A percentile compares a stretch with the other conserved stretches of the same genome.
Evolutionary conservation across 768 basidiomycete species (phyloP).

Genomic region (Tylopilus rubrobrunneus): DNA sequence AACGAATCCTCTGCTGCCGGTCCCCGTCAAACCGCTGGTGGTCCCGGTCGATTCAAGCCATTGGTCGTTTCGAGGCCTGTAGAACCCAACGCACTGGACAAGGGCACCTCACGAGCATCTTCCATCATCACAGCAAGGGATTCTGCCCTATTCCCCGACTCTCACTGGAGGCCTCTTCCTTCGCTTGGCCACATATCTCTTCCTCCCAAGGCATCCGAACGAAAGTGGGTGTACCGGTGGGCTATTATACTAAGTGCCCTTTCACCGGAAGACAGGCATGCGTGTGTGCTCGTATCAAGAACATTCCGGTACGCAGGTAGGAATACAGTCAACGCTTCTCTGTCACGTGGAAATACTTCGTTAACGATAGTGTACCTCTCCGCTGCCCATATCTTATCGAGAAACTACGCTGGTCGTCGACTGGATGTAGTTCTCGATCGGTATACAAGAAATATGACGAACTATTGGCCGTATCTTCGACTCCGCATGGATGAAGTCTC

Average conservation of each 20-base stretch:
- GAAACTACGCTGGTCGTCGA: conserved; percentile 48
- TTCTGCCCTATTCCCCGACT: background rate
- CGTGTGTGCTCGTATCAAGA: conserved; percentile 53
- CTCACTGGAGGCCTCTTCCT: conserved; percentile 1
- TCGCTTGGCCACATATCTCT: conserved; percentile 42
- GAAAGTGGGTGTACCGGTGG: conserved; percentile 50
- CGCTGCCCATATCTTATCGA: conserved; percentile 45
- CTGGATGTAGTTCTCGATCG: conserved; percentile 36
- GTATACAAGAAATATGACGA: conserved; percentile 45
- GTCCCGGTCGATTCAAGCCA: conserved; percentile 17
- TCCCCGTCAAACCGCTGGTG: background rate
- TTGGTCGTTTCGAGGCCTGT: background rate
- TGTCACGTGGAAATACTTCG: background rate
- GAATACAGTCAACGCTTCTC: background rate
- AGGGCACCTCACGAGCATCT: background rate
- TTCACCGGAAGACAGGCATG: conserved; percentile 38
- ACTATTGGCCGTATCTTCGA: conserved; percentile 72
- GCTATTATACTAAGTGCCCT: conserved; percentile 53
- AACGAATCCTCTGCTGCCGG: background rate
- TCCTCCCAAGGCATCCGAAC: conserved; percentile 57
- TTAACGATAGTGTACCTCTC: conserved; percentile 55
- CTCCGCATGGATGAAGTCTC: conserved; percentile 44
- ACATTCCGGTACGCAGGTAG: conserved; percentile 62
- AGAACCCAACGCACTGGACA: background rate
- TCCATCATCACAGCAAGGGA: background rate